These are phyloP conservation scores for Cucurbita moschata DNA, from an alignment of 306 rosid genomes.

Conservation along the genomic window DNA sequence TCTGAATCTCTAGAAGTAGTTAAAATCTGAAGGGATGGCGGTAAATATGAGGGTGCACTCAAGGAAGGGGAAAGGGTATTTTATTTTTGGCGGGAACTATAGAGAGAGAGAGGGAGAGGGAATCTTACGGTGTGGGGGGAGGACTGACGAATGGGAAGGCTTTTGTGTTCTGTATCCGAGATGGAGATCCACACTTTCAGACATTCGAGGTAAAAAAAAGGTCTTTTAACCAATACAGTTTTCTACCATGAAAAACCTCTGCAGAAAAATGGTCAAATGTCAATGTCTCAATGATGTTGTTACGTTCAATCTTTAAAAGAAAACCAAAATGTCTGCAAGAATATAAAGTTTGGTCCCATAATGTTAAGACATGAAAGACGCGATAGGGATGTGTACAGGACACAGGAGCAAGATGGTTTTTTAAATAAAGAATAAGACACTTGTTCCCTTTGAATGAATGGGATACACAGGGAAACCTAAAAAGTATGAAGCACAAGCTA, in stretches of 20 bases:
- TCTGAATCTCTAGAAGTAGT: neutral
- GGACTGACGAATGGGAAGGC: slow-evolving; percentile 37
- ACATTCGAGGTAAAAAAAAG: slow-evolving; percentile 19
- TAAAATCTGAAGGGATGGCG: neutral
- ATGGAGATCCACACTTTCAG: slow-evolving; percentile 4
- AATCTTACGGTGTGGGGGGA: slow-evolving; percentile 8
- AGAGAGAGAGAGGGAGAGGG: neutral
- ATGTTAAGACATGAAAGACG: neutral
- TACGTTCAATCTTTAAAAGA: neutral
- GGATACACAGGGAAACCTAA: neutral
- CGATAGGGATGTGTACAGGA: neutral
- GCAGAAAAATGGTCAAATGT: neutral
- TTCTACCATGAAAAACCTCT: neutral
- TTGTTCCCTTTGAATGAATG: neutral
- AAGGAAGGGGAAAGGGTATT: slow-evolving; percentile 6
- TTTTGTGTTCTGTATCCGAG: slow-evolving; percentile 11
- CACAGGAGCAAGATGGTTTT: neutral
- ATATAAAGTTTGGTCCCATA: neutral
- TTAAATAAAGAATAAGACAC: neutral
- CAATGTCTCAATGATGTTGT: neutral
- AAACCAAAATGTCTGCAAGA: neutral
- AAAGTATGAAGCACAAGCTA: neutral
- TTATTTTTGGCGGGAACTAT: slow-evolving; percentile 47
- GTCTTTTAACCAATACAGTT: slow-evolving; percentile 8
- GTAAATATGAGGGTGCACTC: slow-evolving; percentile 11